Percentiles rank a stretch among this genome's conserved stretches.
These are phyloP conservation scores for Ceratocystis colombiana DNA, from an alignment of 2,329 filamentous ascomycete species.

Conservation along the genomic window DNA sequence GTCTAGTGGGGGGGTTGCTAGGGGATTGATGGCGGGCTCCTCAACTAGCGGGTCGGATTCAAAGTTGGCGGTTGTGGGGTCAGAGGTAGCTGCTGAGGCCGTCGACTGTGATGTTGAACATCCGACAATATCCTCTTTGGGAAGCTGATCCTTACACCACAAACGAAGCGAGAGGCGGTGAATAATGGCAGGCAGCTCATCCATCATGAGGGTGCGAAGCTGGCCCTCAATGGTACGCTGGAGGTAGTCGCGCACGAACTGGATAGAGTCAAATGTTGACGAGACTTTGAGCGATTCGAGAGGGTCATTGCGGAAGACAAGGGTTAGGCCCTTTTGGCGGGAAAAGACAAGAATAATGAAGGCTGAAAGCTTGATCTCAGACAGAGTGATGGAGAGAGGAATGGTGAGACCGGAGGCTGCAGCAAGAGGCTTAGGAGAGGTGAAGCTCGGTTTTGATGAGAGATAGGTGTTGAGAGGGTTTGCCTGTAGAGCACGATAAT, in stretches of 20 bases:
- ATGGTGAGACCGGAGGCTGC: slow-evolving; percentile 89
- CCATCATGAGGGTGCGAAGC: slow-evolving; percentile 89
- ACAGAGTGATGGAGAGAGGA: slow-evolving; percentile 91
- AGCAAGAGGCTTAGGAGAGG: slow-evolving; percentile 82
- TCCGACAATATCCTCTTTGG: slow-evolving; percentile 44
- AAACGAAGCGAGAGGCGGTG: slow-evolving; percentile 79
- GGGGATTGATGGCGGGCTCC: slow-evolving; percentile 62
- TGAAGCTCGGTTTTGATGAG: slow-evolving; percentile 80
- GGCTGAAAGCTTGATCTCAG: slow-evolving; percentile 87
- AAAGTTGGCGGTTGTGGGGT: slow-evolving; percentile 31
- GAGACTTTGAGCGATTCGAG: slow-evolving; percentile 97
- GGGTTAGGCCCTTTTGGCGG: slow-evolving; percentile 87
- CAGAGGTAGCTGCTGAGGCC: not conserved
- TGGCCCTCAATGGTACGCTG: slow-evolving; percentile 94
- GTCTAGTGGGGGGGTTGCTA: slow-evolving; percentile 69
- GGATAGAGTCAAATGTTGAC: slow-evolving; percentile 97
- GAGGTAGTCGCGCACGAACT: slow-evolving; percentile 93
- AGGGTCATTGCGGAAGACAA: slow-evolving; percentile 96
- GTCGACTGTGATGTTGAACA: not conserved
- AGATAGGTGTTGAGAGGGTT: slow-evolving; percentile 96
- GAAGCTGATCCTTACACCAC: slow-evolving; percentile 78
- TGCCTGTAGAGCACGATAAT: slow-evolving; percentile 46
- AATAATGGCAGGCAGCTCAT: slow-evolving; percentile 92
- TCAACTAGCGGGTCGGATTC: slow-evolving; percentile 35
- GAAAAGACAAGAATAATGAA: slow-evolving; percentile 98